These are phyloP conservation scores for Physocladia obscura DNA, from an alignment of 192 early-diverging fungal genomes.

Conservation along the genomic window DNA sequence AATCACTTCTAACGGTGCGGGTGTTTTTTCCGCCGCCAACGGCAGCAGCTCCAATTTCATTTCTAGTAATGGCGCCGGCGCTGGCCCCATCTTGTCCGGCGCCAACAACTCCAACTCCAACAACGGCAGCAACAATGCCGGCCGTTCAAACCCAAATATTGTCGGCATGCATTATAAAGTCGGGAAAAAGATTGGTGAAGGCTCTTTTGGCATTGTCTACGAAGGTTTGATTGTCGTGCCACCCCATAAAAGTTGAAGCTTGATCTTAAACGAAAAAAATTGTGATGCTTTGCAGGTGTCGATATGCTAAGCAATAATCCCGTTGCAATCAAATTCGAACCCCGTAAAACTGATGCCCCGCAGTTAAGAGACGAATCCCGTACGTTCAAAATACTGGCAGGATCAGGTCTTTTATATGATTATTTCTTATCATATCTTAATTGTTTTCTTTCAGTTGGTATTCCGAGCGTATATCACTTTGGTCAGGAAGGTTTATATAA, in stretches of 20 bases:
- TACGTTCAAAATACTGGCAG: slow-evolving; percentile 80
- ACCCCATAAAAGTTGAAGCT: no score
- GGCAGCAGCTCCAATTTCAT: not conserved
- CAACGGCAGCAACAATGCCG: not conserved
- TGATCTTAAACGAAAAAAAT: not conserved
- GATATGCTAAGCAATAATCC: slow-evolving; percentile 89
- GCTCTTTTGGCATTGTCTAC: slow-evolving; percentile 97
- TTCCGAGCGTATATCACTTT: slow-evolving; percentile 92
- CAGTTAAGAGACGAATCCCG: slow-evolving; percentile 95
- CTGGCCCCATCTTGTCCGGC: not conserved
- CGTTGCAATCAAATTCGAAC: slow-evolving; percentile 98
- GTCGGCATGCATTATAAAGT: slow-evolving; percentile 97
- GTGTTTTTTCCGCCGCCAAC: not conserved
- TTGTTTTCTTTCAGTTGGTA: slow-evolving; percentile 58
- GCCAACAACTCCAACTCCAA: not conserved
- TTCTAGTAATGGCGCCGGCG: no score
- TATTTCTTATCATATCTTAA: not conserved
- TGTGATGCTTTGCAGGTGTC: slow-evolving; percentile 48
- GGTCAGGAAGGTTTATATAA: slow-evolving; percentile 96
- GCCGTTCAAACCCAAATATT: slow-evolving; percentile 55
- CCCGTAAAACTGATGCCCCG: slow-evolving; percentile 93
- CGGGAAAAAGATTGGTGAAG: slow-evolving; percentile 95
- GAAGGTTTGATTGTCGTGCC: slow-evolving; percentile 80
- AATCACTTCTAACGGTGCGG: no score
- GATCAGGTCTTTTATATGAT: not conserved